Conservation (phyloP, 768 basidiomycete species). For the Hemileccinum rubropunctum region DNA sequence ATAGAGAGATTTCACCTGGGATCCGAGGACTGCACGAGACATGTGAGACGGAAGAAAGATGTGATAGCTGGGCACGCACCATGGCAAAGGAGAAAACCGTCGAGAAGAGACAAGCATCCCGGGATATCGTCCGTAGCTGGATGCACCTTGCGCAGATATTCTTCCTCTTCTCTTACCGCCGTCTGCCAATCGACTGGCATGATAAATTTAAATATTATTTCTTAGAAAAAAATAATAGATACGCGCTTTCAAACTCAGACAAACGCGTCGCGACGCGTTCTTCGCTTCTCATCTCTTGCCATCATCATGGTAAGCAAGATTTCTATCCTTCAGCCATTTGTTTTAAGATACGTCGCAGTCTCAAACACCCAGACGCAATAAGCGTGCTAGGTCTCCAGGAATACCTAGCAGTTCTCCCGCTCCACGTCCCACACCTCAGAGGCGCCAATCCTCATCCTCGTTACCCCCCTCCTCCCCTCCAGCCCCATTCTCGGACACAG, state of each 20-base stretch:
- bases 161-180: constrained; percentile 65
- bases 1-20: constrained; percentile 84
- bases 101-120: constrained; percentile 73
- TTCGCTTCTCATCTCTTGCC: constrained; percentile 18
- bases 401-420: constrained; percentile 47
- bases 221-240: constrained; percentile 3
- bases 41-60: constrained; percentile 10
- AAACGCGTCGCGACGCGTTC: constrained; percentile 48
- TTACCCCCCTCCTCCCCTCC: constrained; percentile 86
- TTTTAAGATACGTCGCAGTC: constrained; percentile 23
- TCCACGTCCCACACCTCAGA: constrained; percentile 40
- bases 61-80: constrained; percentile 36
- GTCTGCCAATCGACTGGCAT: constrained; percentile 50
- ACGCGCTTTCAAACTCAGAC: constrained; percentile 47
- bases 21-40: constrained; percentile 57
- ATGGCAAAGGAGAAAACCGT: constrained; percentile 70
- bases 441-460: constrained; percentile 66
- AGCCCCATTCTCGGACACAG: constrained; percentile 81
- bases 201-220: constrained; percentile 8
- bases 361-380: constrained; percentile 51
- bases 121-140: constrained; percentile 81
- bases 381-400: constrained; percentile 61
- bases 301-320: constrained; percentile 39
- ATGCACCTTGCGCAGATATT: constrained; percentile 59
- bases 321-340: not conserved